These are phyloP conservation scores for Galerina marginata DNA, from an alignment of 768 basidiomycete species.

Conservation along the genomic window DNA sequence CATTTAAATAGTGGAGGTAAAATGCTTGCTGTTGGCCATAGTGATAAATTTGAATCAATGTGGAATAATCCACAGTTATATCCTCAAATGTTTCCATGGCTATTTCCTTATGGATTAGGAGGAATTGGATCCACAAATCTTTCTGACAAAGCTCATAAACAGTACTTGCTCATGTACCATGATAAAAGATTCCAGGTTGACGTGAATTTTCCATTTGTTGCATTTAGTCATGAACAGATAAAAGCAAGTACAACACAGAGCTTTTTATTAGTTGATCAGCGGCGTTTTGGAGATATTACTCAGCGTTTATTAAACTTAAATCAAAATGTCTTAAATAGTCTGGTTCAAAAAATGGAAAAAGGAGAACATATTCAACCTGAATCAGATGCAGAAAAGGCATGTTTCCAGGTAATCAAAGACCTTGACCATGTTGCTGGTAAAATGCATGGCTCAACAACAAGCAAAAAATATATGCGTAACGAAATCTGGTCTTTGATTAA, in stretches of 20 bases:
- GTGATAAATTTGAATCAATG: neutral
- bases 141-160: conserved; percentile 24
- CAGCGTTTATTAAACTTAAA: conserved; percentile 27
- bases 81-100: conserved; percentile 21
- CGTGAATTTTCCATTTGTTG: conserved; percentile 11
- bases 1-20: conserved; percentile 29
- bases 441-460: conserved; percentile 25
- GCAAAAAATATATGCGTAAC: conserved; percentile 25
- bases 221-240: conserved; percentile 33
- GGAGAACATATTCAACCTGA: too few relatives aligned
- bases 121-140: conserved; percentile 20
- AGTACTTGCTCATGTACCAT: conserved; percentile 36
- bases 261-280: conserved; percentile 31
- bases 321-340: conserved; percentile 18
- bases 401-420: conserved; percentile 38
- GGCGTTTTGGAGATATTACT: conserved; percentile 31
- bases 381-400: conserved; percentile 32
- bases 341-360: conserved; percentile 9
- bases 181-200: conserved; percentile 18
- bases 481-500: conserved; percentile 37
- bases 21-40: conserved; percentile 21
- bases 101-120: conserved; percentile 44
- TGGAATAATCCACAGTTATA: conserved; percentile 16
- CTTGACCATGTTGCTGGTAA: conserved; percentile 40
- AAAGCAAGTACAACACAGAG: conserved; percentile 30